These are phyloP conservation scores for Pseudogymnoascus sp. DNA, from an alignment of 2,329 filamentous ascomycete species.

Conservation along the genomic window DNA sequence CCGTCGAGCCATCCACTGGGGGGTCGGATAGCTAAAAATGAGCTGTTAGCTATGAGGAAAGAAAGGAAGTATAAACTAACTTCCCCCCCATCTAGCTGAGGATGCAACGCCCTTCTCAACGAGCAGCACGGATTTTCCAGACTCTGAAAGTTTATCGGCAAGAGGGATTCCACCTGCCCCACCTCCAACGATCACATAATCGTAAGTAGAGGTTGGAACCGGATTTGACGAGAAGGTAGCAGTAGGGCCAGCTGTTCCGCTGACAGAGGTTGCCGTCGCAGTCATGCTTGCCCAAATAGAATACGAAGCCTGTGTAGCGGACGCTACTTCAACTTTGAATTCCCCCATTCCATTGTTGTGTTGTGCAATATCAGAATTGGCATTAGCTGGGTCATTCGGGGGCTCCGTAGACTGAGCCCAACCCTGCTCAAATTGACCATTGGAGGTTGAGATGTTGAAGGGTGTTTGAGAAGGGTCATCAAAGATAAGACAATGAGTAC, in stretches of 20 bases:
- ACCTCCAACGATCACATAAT: slow-evolving; percentile 49
- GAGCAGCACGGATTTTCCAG: slow-evolving; percentile 57
- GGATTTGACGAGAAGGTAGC: slow-evolving; percentile 39
- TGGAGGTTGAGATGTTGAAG: slow-evolving; percentile 36
- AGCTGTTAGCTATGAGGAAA: slow-evolving; percentile 12
- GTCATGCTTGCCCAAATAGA: slow-evolving; percentile 27
- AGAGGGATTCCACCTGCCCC: slow-evolving; percentile 48
- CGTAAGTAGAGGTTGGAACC: slow-evolving; percentile 41
- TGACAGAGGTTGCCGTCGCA: slow-evolving; percentile 21
- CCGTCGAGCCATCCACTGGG: slow-evolving; percentile 50
- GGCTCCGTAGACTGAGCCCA: slow-evolving; percentile 44
- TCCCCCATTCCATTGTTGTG: slow-evolving; percentile 50
- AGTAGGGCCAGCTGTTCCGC: slow-evolving; percentile 32
- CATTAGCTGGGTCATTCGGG: slow-evolving; percentile 35
- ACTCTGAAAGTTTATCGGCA: slow-evolving; percentile 51
- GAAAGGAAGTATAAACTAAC: slow-evolving; percentile 19
- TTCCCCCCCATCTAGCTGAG: slow-evolving; percentile 57
- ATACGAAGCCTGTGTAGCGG: slow-evolving; percentile 36
- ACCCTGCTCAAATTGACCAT: slow-evolving; percentile 42
- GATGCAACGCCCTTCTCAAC: slow-evolving; percentile 55
- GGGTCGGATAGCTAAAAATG: slow-evolving; percentile 20
- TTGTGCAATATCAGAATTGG: slow-evolving; percentile 41
- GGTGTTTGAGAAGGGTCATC: slow-evolving; percentile 40
- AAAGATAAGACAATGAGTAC: slow-evolving; percentile 50
- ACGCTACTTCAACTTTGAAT: slow-evolving; percentile 40